These are phyloP conservation scores for Fusarium luffae DNA, from an alignment of 2,329 filamentous ascomycete genomes.

Conservation along the genomic window DNA sequence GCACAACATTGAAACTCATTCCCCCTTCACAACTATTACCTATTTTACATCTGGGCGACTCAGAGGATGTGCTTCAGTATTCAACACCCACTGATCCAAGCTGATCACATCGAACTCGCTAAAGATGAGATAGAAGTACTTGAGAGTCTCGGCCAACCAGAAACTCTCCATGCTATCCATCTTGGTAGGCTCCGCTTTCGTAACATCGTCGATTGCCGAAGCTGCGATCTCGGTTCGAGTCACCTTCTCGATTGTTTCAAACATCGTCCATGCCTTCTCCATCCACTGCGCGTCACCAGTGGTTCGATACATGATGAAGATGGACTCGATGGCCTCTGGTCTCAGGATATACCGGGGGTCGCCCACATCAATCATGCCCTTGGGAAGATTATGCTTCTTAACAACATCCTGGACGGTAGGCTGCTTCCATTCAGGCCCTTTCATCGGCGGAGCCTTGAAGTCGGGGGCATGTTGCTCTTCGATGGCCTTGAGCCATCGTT, in stretches of 20 bases:
- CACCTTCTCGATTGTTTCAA: conserved; percentile 68
- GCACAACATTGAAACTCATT: conserved; percentile 8
- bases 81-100: conserved; percentile 71
- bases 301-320: conserved; percentile 81
- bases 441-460: conserved; percentile 39
- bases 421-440: conserved; percentile 39
- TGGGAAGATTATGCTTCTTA: conserved; percentile 54
- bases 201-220: conserved; percentile 73
- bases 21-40: conserved; percentile 17
- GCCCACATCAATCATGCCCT: conserved; percentile 65
- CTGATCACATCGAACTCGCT: conserved; percentile 67
- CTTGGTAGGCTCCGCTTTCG: conserved; percentile 47
- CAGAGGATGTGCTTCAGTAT: conserved; percentile 68
- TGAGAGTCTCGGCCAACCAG: conserved; percentile 76
- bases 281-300: conserved; percentile 74
- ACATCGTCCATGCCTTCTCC: conserved; percentile 80
- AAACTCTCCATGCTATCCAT: conserved; percentile 79
- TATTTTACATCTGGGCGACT: conserved; percentile 37
- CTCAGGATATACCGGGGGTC: conserved; percentile 73
- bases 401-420: conserved; percentile 42
- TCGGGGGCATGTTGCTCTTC: conserved; percentile 41
- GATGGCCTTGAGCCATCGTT: conserved; percentile 46
- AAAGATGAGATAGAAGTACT: conserved; percentile 74
- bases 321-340: conserved; percentile 82
- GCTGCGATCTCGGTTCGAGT: conserved; percentile 72